Evolutionary conservation across 495 filamentous ascomycete species (phyloP).

Genomic region (Aspergillus avenaceus): DNA sequence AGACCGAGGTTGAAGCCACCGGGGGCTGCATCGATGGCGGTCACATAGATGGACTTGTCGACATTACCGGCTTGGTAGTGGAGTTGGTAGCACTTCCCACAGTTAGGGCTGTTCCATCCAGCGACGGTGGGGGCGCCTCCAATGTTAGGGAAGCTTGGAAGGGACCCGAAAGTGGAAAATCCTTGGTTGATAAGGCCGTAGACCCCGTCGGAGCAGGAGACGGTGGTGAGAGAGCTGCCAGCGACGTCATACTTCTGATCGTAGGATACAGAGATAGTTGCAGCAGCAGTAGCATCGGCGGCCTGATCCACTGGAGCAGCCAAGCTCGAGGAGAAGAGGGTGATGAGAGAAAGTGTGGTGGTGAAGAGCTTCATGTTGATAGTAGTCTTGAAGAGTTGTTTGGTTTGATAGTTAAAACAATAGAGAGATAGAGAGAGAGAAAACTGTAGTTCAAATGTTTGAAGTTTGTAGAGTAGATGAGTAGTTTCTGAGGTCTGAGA

Average conservation of each 20-base stretch:
- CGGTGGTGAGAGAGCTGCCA: slow-evolving; percentile 51
- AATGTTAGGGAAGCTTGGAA: slow-evolving; percentile 56
- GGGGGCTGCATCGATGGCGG: slow-evolving; percentile 61
- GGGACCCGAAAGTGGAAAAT: slow-evolving; percentile 57
- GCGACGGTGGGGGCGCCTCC: slow-evolving; percentile 58
- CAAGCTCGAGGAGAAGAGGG: slow-evolving; percentile 7
- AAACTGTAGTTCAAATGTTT: background rate
- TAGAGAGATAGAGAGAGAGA: background rate
- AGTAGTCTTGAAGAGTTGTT: background rate
- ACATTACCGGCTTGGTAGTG: slow-evolving; percentile 39
- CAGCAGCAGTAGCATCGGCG: background rate
- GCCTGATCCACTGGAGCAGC: slow-evolving; percentile 4
- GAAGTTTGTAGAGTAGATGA: background rate
- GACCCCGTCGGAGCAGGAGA: slow-evolving; percentile 51
- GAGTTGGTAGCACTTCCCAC: slow-evolving; percentile 68
- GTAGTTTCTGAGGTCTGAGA: background rate
- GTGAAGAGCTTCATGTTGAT: slow-evolving; percentile 14
- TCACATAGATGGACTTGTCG: slow-evolving; percentile 57
- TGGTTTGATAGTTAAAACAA: background rate
- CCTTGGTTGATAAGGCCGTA: slow-evolving; percentile 65
- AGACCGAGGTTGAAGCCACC: slow-evolving; percentile 62
- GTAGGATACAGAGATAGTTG: slow-evolving; percentile 31
- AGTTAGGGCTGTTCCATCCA: slow-evolving; percentile 56
- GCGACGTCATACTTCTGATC: slow-evolving; percentile 32
- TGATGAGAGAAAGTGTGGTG: slow-evolving; percentile 7